A percentile compares a stretch with the other conserved stretches of the same genome.
Conservation (phyloP, 208 protist genomes). For the Vickermania spadyakhi region DNA sequence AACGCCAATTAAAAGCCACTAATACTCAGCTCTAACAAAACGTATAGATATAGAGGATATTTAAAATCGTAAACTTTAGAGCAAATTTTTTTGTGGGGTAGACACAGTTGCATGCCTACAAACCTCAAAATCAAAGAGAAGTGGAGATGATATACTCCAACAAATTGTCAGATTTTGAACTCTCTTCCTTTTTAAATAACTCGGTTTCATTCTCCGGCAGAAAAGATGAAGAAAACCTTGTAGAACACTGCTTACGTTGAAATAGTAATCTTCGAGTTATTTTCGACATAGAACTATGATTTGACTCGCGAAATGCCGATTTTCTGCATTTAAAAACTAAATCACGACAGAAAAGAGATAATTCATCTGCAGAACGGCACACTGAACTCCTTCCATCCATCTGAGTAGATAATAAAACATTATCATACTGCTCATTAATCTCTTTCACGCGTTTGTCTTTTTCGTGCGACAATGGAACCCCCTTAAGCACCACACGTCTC, state of each 20-base stretch:
- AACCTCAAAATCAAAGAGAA: too few relatives aligned
- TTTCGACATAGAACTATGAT: neutral
- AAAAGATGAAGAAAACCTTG: neutral
- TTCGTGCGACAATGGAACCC: neutral
- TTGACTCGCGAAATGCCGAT: neutral
- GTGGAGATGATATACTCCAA: neutral
- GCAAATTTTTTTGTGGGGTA: too few relatives aligned
- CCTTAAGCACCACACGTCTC: neutral
- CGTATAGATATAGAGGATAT: too few relatives aligned
- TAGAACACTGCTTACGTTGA: neutral
- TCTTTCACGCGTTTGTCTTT: neutral
- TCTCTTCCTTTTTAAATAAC: neutral
- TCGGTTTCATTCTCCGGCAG: neutral
- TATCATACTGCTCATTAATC: neutral
- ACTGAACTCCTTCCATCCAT: neutral
- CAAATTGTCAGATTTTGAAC: neutral
- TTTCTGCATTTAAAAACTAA: slow-evolving; percentile 8
- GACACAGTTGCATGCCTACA: too few relatives aligned
- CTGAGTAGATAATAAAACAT: neutral
- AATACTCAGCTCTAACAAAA: too few relatives aligned
- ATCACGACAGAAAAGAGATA: slow-evolving; percentile 7
- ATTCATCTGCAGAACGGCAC: slow-evolving; percentile 2
- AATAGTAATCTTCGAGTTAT: neutral
- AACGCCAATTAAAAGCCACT: too few relatives aligned
- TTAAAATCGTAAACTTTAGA: too few relatives aligned